phyloP scores from a whole-genome alignment of 148 eudicot species.

The Silene uniflora region DNA sequence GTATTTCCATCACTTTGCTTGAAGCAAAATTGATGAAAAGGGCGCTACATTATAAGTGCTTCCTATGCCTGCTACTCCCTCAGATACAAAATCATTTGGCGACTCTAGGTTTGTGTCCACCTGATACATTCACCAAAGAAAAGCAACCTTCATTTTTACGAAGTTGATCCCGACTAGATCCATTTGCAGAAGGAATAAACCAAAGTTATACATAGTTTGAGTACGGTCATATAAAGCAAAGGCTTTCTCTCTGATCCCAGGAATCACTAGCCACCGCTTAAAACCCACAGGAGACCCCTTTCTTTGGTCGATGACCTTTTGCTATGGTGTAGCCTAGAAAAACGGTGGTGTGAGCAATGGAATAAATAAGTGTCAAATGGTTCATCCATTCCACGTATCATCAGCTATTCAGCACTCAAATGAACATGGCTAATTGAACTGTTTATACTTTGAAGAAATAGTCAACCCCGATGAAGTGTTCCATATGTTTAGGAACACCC shows the following conservation, averaged over 20 bases:
- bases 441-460: no score
- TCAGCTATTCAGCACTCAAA: not conserved
- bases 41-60: slow-evolving; percentile 39
- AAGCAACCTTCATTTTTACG: not conserved
- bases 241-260: no score
- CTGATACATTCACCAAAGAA: slow-evolving; percentile 29
- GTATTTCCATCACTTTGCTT: slow-evolving; percentile 49
- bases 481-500: no score
- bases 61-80: slow-evolving; percentile 60
- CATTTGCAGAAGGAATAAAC: not conserved
- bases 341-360: not conserved
- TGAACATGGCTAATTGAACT: not conserved
- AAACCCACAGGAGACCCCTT: no score
- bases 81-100: slow-evolving; percentile 66
- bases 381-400: not conserved
- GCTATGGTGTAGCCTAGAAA: not conserved
- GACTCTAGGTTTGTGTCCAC: slow-evolving; percentile 83
- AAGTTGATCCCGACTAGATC: not conserved
- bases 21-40: slow-evolving; percentile 68
- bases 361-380: not conserved
- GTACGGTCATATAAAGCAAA: not conserved
- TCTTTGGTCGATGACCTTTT: no score
- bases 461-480: no score
- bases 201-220: not conserved
- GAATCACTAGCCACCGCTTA: no score